These are phyloP conservation scores for Tilletiopsis washingtonensis DNA, from an alignment of 1,284 basidiomycete genomes.

Conservation along the genomic window DNA sequence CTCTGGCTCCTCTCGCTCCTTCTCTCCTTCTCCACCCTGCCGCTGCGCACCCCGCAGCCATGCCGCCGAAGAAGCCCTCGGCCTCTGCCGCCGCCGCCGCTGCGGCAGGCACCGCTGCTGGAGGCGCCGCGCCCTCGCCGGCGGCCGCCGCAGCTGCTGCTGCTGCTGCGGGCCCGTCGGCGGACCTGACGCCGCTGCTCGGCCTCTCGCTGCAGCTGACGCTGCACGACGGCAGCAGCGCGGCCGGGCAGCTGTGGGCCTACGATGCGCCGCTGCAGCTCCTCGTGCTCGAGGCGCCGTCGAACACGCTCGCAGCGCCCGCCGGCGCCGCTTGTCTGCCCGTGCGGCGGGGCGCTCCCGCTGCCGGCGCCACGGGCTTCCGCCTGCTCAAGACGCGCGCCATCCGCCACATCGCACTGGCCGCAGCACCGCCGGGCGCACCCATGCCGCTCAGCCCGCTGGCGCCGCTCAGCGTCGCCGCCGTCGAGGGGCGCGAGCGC, in stretches of 20 bases:
- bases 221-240: background rate
- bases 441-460: background rate
- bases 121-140: background rate
- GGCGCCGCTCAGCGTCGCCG: conserved; percentile 6
- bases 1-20: too few species aligned
- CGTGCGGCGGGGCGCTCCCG: conserved; percentile 1
- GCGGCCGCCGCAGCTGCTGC: background rate
- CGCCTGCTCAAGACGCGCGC: conserved; percentile 30
- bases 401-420: conserved; percentile 29
- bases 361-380: conserved; percentile 20
- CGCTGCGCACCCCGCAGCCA: too few species aligned
- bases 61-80: too few species aligned
- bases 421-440: background rate
- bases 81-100: too few species aligned
- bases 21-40: too few species aligned
- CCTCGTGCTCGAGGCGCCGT: conserved; percentile 32
- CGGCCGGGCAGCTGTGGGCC: conserved; percentile 36
- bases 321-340: background rate
- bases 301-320: background rate
- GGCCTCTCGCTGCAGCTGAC: background rate
- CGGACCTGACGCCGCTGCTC: background rate
- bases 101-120: background rate
- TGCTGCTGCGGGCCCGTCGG: background rate
- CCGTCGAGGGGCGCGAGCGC: conserved; percentile 10
- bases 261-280: conserved; percentile 33